phyloP scores from a whole-genome alignment of 2,329 filamentous ascomycete species.

The Dothistroma pini region DNA sequence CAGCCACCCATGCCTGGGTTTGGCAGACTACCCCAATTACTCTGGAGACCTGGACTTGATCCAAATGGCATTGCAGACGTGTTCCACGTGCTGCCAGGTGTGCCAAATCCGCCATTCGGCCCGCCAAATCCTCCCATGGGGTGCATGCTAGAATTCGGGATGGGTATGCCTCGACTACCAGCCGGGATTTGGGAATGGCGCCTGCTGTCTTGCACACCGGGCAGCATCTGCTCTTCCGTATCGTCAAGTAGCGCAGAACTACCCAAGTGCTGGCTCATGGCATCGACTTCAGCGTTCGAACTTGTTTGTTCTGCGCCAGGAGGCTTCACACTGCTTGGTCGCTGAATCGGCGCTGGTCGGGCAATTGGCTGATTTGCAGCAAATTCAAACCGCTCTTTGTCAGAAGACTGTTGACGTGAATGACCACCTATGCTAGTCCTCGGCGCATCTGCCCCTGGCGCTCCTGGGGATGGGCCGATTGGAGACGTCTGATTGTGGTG shows the following conservation, averaged over 20 bases:
- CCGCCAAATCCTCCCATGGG: slow-evolving; percentile 28
- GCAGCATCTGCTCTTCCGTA: slow-evolving; percentile 61
- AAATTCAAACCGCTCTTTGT: slow-evolving; percentile 57
- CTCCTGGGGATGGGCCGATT: slow-evolving; percentile 30
- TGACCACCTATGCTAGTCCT: slow-evolving; percentile 50
- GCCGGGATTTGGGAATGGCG: slow-evolving; percentile 38
- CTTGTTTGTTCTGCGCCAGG: slow-evolving; percentile 41
- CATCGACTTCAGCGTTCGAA: slow-evolving; percentile 52
- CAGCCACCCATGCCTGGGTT: slow-evolving; percentile 35
- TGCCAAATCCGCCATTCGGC: slow-evolving; percentile 26
- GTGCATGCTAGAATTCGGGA: slow-evolving; percentile 31
- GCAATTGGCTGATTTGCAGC: slow-evolving; percentile 68
- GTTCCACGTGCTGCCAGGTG: slow-evolving; percentile 41
- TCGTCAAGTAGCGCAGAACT: slow-evolving; percentile 82
- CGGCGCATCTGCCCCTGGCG: slow-evolving; percentile 34
- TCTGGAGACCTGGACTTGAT: slow-evolving; percentile 34
- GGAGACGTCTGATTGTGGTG: slow-evolving; percentile 32
- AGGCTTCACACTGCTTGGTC: slow-evolving; percentile 69
- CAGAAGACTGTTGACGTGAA: slow-evolving; percentile 69
- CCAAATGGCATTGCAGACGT: slow-evolving; percentile 42
- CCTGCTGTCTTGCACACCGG: slow-evolving; percentile 36
- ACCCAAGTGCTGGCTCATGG: slow-evolving; percentile 64
- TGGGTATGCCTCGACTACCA: slow-evolving; percentile 24
- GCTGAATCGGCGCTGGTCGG: slow-evolving; percentile 80
- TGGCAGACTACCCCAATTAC: slow-evolving; percentile 40